phyloP scores from a whole-genome alignment of 139 green algal genomes.

The Volvox reticuliferus region DNA sequence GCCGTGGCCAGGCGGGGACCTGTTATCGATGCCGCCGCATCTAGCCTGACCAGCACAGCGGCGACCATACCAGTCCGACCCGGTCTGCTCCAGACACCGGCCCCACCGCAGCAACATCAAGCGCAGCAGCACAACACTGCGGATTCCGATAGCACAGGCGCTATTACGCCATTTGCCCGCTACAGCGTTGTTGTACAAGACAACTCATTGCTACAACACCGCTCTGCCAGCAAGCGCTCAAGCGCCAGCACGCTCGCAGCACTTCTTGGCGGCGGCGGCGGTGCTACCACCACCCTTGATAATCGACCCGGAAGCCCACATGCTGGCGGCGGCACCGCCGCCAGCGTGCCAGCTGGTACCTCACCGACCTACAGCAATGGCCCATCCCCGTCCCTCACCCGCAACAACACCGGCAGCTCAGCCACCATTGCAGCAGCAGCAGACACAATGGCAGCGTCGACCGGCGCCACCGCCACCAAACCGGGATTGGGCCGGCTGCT shows the following conservation, averaged over 20 bases:
- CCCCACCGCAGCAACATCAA: neutral
- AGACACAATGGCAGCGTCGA: neutral
- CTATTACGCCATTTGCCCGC: neutral
- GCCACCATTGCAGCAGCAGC: neutral
- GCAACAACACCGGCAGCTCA: neutral
- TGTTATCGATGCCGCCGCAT: no score
- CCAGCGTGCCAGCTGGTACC: neutral
- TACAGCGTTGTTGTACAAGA: neutral
- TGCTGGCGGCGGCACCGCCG: neutral
- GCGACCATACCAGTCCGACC: no score
- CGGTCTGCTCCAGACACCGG: no score
- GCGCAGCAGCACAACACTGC: neutral
- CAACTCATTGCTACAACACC: neutral
- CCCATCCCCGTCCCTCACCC: neutral
- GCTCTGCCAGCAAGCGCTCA: neutral
- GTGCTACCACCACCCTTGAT: neutral
- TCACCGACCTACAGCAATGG: slow-evolving; percentile 7
- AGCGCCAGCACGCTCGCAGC: neutral
- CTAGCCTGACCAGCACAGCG: no score
- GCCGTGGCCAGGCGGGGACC: neutral
- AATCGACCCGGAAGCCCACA: neutral
- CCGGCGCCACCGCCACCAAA: neutral
- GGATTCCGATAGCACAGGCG: neutral
- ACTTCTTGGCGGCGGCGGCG: neutral
- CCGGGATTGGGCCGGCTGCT: slow-evolving; percentile 26